These are phyloP conservation scores for Nepenthes alata DNA, from an alignment of 179 eudicot species.

Conservation along the genomic window DNA sequence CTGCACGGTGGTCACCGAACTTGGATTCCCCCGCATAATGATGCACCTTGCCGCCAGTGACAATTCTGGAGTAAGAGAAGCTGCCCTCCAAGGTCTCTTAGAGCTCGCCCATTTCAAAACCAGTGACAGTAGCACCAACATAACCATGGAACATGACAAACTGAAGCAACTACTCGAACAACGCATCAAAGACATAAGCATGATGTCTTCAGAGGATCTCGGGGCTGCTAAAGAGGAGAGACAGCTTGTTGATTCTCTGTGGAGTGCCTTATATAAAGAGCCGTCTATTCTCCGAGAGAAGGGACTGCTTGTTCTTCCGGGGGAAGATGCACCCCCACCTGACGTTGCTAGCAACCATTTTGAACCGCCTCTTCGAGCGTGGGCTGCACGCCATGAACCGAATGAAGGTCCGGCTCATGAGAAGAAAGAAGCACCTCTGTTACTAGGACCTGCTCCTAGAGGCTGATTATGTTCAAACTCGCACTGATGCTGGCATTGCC, in stretches of 20 bases:
- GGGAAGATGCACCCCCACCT: constrained; percentile 68
- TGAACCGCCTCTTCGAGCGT: constrained; percentile 77
- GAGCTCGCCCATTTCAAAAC: constrained; percentile 44
- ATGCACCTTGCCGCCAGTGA: constrained; percentile 76
- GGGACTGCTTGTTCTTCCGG: constrained; percentile 72
- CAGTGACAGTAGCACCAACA: constrained; percentile 5
- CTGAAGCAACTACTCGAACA: constrained; percentile 61
- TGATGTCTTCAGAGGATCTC: constrained; percentile 67
- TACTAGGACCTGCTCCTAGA: constrained; percentile 41
- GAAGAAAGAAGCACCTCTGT: constrained; percentile 50
- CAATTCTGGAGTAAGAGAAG: constrained; percentile 68
- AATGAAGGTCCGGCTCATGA: constrained; percentile 20
- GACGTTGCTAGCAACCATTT: constrained; percentile 76
- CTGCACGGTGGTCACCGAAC: constrained; percentile 37
- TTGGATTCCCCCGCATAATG: constrained; percentile 72
- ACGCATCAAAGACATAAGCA: constrained; percentile 45
- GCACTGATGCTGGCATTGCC: too few species aligned
- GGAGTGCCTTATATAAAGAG: constrained; percentile 56
- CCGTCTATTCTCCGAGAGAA: constrained; percentile 65
- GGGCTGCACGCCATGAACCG: constrained; percentile 41
- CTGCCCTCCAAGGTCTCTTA: constrained; percentile 64
- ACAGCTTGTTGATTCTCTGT: constrained; percentile 66
- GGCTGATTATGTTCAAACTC: not conserved
- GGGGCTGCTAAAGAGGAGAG: constrained; percentile 66
- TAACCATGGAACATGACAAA: constrained; percentile 41